Conservation (phyloP, 805 yeast genomes). For the Cyberlindnera xishuangbannaensis region DNA sequence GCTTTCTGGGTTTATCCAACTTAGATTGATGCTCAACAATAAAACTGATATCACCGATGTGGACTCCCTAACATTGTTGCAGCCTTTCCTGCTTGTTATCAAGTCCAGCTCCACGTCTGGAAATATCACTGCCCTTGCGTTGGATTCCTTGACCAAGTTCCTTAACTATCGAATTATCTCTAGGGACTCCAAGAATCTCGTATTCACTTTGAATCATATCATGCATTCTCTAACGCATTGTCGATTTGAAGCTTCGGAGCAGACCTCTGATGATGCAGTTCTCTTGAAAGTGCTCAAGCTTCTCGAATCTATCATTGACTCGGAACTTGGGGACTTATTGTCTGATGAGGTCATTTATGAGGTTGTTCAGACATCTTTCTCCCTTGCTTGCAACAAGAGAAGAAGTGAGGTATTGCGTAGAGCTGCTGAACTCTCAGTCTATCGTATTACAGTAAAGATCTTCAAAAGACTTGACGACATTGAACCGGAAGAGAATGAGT, state of each 20-base stretch:
- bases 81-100: constrained; percentile 81
- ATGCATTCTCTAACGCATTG: constrained; percentile 78
- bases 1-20: constrained; percentile 70
- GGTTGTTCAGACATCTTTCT: constrained; percentile 84
- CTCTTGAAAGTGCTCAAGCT: constrained; percentile 74
- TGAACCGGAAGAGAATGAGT: constrained; percentile 38
- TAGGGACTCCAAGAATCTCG: constrained; percentile 46
- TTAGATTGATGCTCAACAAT: constrained; percentile 64
- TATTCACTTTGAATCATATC: constrained; percentile 55
- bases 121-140: constrained; percentile 73
- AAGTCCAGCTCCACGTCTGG: constrained; percentile 86
- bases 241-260: constrained; percentile 92
- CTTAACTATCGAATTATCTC: constrained; percentile 65
- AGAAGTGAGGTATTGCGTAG: constrained; percentile 84
- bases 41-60: constrained; percentile 45
- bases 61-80: constrained; percentile 68
- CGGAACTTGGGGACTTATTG: constrained; percentile 59
- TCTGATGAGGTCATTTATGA: constrained; percentile 83
- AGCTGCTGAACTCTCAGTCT: constrained; percentile 81
- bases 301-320: constrained; percentile 58
- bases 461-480: constrained; percentile 56
- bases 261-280: constrained; percentile 86
- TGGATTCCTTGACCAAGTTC: constrained; percentile 69
- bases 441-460: constrained; percentile 60
- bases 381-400: constrained; percentile 87